Evolutionary conservation across 164 flowering plant species (phyloP).

Genomic region (Annona cherimola): DNA sequence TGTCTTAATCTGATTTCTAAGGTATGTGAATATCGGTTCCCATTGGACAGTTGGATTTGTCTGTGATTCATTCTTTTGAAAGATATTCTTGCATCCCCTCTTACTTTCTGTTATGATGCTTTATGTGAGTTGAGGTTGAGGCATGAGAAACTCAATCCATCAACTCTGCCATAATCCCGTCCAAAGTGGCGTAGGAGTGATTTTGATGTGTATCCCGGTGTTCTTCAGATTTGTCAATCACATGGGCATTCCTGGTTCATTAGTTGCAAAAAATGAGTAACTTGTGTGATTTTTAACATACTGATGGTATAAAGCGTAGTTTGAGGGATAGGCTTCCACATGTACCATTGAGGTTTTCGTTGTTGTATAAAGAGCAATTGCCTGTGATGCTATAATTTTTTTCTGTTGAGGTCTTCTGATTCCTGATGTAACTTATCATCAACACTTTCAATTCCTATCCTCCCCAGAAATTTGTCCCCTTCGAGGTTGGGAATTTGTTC

Average conservation of each 20-base stretch:
- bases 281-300: background rate
- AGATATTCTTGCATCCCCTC: conserved; percentile 11
- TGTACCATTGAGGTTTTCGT: background rate
- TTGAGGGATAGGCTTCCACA: background rate
- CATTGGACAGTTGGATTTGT: conserved; percentile 9
- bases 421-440: background rate
- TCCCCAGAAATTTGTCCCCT: background rate
- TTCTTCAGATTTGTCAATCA: background rate
- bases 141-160: background rate
- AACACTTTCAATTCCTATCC: background rate
- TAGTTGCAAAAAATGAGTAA: no score
- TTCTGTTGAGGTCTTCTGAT: background rate
- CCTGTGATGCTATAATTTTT: no score
- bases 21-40: conserved; percentile 21
- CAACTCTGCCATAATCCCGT: background rate
- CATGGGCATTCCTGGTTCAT: background rate
- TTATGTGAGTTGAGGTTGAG: background rate
- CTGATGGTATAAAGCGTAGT: background rate
- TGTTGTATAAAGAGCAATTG: background rate
- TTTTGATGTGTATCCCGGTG: background rate
- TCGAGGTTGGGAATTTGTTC: background rate
- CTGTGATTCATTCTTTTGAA: conserved; percentile 10
- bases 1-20: conserved; percentile 14
- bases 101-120: background rate
- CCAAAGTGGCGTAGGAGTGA: background rate